Percentiles rank a stretch among this genome's conserved stretches.
These are phyloP conservation scores for Paramyrothecium roridum DNA, from an alignment of 2,329 filamentous ascomycete genomes.

Conservation along the genomic window DNA sequence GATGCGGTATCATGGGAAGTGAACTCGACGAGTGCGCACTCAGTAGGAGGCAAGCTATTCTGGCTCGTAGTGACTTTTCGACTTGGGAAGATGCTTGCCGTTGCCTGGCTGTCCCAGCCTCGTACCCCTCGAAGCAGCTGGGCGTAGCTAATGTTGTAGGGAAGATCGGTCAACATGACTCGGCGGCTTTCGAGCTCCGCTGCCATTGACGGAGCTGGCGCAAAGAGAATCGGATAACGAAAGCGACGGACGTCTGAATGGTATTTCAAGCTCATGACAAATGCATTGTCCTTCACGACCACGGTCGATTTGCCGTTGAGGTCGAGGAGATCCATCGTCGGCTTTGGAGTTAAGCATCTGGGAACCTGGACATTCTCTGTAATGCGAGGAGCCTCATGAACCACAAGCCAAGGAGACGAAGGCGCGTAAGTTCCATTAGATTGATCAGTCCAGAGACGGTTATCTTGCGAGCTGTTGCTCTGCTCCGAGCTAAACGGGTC, in stretches of 20 bases:
- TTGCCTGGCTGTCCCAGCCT: slow-evolving; percentile 8
- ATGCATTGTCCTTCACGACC: not conserved
- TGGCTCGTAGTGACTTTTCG: not conserved
- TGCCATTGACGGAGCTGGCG: not conserved
- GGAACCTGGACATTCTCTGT: no score
- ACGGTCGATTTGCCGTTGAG: no score
- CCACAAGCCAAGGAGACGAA: no score
- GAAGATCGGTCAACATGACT: slow-evolving; percentile 18
- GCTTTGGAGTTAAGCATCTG: no score
- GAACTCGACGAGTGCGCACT: slow-evolving; percentile 17
- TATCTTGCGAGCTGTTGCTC: no score
- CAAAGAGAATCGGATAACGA: slow-evolving; percentile 2
- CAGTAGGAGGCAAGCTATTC: not conserved
- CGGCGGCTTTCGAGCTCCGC: slow-evolving; percentile 11
- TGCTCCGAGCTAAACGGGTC: no score
- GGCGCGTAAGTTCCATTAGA: no score
- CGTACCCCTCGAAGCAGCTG: slow-evolving; percentile 16
- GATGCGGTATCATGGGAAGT: not conserved
- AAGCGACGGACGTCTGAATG: slow-evolving; percentile 3
- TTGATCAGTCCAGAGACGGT: no score
- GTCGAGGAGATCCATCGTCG: no score
- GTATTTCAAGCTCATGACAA: not conserved
- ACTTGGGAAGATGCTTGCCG: slow-evolving; percentile 2
- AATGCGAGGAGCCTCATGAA: no score
- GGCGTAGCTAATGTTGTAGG: not conserved